Evolutionary conservation across 164 flowering plant species (phyloP).

Genomic region (Warburgia ugandensis): DNA sequence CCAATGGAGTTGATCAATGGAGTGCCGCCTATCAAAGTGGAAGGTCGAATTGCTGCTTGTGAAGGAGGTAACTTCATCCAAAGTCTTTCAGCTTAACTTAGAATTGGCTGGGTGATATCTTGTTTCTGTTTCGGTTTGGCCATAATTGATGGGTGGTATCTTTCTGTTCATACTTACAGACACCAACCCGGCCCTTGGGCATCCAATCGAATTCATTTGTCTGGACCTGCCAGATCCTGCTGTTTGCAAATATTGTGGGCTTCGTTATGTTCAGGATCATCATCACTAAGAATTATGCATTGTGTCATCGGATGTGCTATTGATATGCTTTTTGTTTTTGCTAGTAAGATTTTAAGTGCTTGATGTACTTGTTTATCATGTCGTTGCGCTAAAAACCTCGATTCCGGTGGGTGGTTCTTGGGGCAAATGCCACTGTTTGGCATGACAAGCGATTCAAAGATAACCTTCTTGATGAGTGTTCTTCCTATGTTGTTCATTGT

Average conservation of each 20-base stretch:
- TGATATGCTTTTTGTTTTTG: too few relatives aligned
- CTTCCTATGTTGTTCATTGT: too few relatives aligned
- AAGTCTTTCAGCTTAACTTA: neutral
- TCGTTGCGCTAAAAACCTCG: too few relatives aligned
- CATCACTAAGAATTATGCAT: conserved; percentile 32
- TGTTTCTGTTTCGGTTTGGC: neutral
- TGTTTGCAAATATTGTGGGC: conserved; percentile 93
- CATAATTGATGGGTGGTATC: neutral
- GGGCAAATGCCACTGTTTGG: too few relatives aligned
- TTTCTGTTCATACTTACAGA: conserved; percentile 31
- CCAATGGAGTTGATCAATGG: conserved; percentile 99
- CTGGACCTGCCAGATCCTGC: conserved; percentile 80
- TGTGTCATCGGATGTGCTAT: neutral
- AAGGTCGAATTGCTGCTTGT: conserved; percentile 88
- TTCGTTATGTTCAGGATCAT: conserved; percentile 71
- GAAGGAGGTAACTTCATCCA: conserved; percentile 68
- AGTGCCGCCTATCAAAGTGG: conserved; percentile 93
- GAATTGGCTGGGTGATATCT: neutral
- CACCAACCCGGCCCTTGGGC: conserved; percentile 82
- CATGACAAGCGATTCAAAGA: too few relatives aligned
- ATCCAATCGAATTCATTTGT: conserved; percentile 95
- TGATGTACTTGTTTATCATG: too few relatives aligned
- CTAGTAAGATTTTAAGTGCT: too few relatives aligned
- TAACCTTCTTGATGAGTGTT: too few relatives aligned
- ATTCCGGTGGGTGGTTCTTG: too few relatives aligned